Base-by-base conservation (phyloP, 148 eudicot genomes). In the Tetragonia tetragonoides region DNA sequence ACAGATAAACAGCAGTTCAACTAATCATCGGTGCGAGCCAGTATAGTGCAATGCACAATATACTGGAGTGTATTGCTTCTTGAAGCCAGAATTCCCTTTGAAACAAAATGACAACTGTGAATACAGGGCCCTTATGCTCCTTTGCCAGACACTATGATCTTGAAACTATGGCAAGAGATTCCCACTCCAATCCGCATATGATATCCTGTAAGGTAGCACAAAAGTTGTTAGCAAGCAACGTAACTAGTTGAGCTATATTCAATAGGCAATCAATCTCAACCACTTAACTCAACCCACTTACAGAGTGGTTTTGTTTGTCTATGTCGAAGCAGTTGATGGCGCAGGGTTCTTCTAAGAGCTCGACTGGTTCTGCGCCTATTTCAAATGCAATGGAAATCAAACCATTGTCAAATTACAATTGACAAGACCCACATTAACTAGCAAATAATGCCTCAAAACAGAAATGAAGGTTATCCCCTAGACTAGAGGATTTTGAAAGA, bases 101-200 rank as follows among this genome's bases (percentile, higher is more conserved):
- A 7, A 23, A 40, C 63, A 61, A 21, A 73, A 34, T 16, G 6
- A 17, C 53, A 57, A 73, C 11, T 28, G 34, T 46, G 62, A 49
- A 49, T n/a, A 79, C 42, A 24, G 67, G 75, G 72, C 20, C 24
- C 59, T 28, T 54, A 41, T 15, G 39, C 21, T 41, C 14, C 18
- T 12, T 10, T 40, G 12, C 66, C 24, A 56, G 64, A 75, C 37
- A 73, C 83, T 83, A 92, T 53, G 90, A 75, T 82, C 97, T 90
- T 56, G 84, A 76, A 73, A 95, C 77, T 80, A 95, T 80, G 70
- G 92, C 92, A 24, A 95, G 79, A 23, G 92, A 90, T 82, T 95
- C 98, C 98, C 98, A 94, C 73, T 95, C 98, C 88, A 92, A 87
- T 72, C 96, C 77, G 81, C 95, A 95, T 66, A 92, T 75, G 40